Evolutionary conservation across 768 basidiomycete species (phyloP).

Genomic region (Termitomyces titanicus): DNA sequence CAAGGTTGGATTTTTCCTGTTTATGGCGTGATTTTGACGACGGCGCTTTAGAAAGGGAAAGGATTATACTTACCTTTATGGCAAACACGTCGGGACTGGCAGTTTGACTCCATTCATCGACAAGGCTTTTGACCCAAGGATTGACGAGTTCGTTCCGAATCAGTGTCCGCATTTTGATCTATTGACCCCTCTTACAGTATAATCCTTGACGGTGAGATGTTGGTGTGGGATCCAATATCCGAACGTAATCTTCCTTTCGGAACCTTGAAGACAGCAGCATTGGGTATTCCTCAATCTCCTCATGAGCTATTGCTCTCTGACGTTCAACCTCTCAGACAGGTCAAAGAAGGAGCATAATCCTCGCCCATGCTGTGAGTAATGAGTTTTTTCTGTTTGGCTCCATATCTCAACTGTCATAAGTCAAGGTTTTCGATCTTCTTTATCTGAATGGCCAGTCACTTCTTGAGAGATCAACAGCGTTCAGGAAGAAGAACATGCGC

Average conservation of each 20-base stretch:
- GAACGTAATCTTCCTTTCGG: slow-evolving; percentile 91
- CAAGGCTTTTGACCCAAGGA: slow-evolving; percentile 64
- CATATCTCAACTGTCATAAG: slow-evolving; percentile 32
- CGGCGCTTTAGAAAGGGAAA: slow-evolving; percentile 69
- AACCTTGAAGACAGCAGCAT: slow-evolving; percentile 87
- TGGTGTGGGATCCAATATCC: slow-evolving; percentile 93
- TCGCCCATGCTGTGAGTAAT: slow-evolving; percentile 82
- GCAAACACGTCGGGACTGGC: slow-evolving; percentile 75
- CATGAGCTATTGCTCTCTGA: background rate
- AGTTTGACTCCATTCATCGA: slow-evolving; percentile 88
- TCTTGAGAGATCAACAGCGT: slow-evolving; percentile 63
- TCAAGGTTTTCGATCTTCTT: slow-evolving; percentile 95
- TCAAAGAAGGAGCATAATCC: slow-evolving; percentile 68
- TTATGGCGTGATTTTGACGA: background rate
- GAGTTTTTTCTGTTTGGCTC: background rate
- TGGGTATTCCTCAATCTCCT: slow-evolving; percentile 46
- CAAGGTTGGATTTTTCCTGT: slow-evolving; percentile 46
- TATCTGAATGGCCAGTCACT: slow-evolving; percentile 84
- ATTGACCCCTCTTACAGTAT: slow-evolving; percentile 46
- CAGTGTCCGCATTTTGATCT: background rate
- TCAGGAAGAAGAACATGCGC: slow-evolving; percentile 76
- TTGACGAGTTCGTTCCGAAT: slow-evolving; percentile 67
- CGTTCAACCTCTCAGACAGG: slow-evolving; percentile 45
- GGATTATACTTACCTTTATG: slow-evolving; percentile 90
- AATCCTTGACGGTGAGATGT: slow-evolving; percentile 96